Evolutionary conservation across 1,284 basidiomycete species (phyloP), one percentile per base, ranked within the genome.

Genomic region (Rhodotorula sp.): DNA sequence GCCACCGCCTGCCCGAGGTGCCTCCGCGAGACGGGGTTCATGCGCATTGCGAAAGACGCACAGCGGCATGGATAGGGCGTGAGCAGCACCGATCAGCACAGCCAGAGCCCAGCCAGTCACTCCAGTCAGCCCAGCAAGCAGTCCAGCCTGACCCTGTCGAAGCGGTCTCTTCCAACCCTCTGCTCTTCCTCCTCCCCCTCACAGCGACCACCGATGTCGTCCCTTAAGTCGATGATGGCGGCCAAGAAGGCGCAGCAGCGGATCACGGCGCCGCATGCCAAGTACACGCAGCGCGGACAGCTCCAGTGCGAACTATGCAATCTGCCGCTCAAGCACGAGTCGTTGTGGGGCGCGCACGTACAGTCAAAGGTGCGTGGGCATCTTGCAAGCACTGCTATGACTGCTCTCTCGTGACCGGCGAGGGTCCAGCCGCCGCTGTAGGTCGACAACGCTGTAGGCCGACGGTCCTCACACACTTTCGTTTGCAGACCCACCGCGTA

Each of bases 281-380:
- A 86, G 2, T 92, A 92, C 10, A 79, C 81, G 26, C 37, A 40
- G 13, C 8, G 5, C 9, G 88, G 88, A 44, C 86, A 88, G 76
- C 83, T 92, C 37, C 85, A 86, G 69, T 92, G 90, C 75, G 77
- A 82, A 3, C 85, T 86, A 44, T 92, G 90, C 77, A 83, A 83
- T 2, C 83, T 81, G 18, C 72, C 81, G 34, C 82, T 92, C 68
- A 92, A 91, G 77, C 85, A 89, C 75, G 84, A 88, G 6, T 85
- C 87, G 28, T 87, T 88, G n/a, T 92, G 90, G 90, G 87, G 90
- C 67, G 4, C 88, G 87, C 81, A 92, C 90, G 80, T 81, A 80
- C 5, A 90, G 90, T 78, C 86, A 88, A 59, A 86, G 83, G 48
- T 87, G 85, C 75, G 86, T 18, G 22, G 10, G 34, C 34, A 6